These are phyloP conservation scores for Talaromyces sp. DNA, from an alignment of 2,329 filamentous ascomycete species.

Conservation along the genomic window DNA sequence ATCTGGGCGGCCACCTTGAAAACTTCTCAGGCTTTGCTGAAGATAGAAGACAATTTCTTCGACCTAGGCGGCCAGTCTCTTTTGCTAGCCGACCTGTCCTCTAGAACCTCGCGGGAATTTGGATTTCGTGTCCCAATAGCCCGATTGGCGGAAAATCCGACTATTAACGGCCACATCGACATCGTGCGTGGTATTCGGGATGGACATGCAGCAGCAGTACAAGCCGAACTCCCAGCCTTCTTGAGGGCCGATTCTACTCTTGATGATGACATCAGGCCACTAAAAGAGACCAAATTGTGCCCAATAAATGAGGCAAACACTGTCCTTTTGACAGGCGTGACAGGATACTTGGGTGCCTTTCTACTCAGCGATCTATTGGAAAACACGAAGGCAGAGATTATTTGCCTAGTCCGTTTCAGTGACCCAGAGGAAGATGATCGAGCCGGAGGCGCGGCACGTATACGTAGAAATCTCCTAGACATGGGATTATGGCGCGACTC, in stretches of 20 bases:
- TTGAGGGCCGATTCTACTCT: conserved; percentile 63
- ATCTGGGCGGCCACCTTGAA: conserved; percentile 69
- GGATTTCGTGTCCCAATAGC: conserved; percentile 69
- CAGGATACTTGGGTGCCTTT: conserved; percentile 73
- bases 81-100: conserved; percentile 71
- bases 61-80: conserved; percentile 76
- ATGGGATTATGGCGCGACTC: conserved; percentile 72
- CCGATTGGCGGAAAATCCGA: conserved; percentile 66
- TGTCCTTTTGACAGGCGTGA: conserved; percentile 68
- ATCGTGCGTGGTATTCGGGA: conserved; percentile 67
- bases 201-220: conserved; percentile 68
- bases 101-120: conserved; percentile 63
- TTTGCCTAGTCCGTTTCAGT: conserved; percentile 69
- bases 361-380: conserved; percentile 65
- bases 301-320: conserved; percentile 63
- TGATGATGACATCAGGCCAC: conserved; percentile 63
- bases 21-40: conserved; percentile 59
- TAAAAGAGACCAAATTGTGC: conserved; percentile 48
- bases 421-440: conserved; percentile 62
- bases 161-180: conserved; percentile 66
- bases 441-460: conserved; percentile 64
- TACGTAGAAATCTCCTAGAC: conserved; percentile 73
- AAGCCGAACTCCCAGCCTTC: conserved; percentile 68
- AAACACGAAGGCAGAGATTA: conserved; percentile 62
- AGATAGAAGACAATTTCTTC: conserved; percentile 71